These are phyloP conservation scores for Citrus medica DNA, from an alignment of 345 rosid species.

Conservation along the genomic window DNA sequence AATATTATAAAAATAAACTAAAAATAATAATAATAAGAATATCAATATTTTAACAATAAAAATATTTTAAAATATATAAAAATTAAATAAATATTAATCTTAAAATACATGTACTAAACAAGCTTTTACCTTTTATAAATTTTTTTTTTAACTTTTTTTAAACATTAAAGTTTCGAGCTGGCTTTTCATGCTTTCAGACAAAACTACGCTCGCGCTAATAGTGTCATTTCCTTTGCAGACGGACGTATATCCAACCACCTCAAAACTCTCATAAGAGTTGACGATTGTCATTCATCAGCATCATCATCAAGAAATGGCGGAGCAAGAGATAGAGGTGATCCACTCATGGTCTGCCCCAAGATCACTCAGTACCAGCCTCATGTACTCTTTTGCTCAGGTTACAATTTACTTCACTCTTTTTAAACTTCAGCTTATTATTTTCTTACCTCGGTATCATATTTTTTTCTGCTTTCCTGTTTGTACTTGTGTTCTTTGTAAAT, in stretches of 20 bases:
- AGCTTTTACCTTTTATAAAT: fast-evolving
- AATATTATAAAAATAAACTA: too few species aligned
- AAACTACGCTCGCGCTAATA: too few species aligned
- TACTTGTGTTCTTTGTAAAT: neutral
- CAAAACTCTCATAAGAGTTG: neutral
- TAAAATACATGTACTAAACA: too few species aligned
- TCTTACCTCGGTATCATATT: neutral
- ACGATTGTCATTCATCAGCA: neutral
- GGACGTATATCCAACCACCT: neutral
- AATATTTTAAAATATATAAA: too few species aligned
- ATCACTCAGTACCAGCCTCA: constrained; percentile 79
- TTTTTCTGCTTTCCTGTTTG: neutral
- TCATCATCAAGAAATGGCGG: constrained; percentile 20
- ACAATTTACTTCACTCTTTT: constrained; percentile 7
- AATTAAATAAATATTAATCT: too few species aligned
- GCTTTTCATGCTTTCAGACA: neutral
- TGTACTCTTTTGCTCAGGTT: constrained; percentile 87
- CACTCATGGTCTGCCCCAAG: constrained; percentile 94
- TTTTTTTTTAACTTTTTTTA: too few species aligned
- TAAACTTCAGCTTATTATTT: neutral
- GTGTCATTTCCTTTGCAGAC: too few species aligned
- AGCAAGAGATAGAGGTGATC: constrained; percentile 47
- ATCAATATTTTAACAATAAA: fast-evolving
- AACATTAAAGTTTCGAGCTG: neutral
- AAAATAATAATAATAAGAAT: fast-evolving